These are phyloP conservation scores for Paecilomyces variotii DNA, from an alignment of 2,329 filamentous ascomycete genomes.

Conservation along the genomic window DNA sequence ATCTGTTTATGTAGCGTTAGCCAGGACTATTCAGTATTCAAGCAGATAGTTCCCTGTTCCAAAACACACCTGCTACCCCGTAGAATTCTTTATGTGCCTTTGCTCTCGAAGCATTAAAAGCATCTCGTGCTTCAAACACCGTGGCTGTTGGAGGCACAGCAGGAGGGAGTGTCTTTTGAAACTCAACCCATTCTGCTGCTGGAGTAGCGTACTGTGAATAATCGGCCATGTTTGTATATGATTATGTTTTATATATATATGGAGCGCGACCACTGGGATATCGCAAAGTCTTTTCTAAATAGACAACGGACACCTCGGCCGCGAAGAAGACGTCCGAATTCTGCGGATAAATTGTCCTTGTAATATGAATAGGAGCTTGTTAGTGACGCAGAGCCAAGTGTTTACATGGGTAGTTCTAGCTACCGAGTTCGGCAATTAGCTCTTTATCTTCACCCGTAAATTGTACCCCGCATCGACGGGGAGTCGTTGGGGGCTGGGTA, in stretches of 20 bases:
- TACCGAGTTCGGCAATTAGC: neutral
- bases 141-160: neutral
- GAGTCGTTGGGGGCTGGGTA: neutral
- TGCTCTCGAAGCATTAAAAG: neutral
- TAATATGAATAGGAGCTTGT: neutral
- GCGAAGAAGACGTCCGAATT: neutral
- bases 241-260: neutral
- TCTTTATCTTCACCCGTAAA: neutral
- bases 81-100: neutral
- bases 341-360: neutral
- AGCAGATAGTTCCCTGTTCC: neutral
- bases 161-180: neutral
- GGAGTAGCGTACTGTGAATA: neutral
- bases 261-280: neutral
- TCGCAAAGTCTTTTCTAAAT: neutral
- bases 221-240: neutral
- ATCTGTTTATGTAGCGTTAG: neutral
- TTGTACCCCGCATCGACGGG: neutral
- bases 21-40: neutral
- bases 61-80: neutral
- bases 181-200: neutral
- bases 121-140: neutral
- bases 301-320: neutral
- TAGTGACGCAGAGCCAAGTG: neutral
- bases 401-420: neutral